A percentile compares a stretch with the other conserved stretches of the same genome.
These are phyloP conservation scores for Yamadazyma oceani DNA, from an alignment of 1,139 yeast genomes.

Conservation along the genomic window DNA sequence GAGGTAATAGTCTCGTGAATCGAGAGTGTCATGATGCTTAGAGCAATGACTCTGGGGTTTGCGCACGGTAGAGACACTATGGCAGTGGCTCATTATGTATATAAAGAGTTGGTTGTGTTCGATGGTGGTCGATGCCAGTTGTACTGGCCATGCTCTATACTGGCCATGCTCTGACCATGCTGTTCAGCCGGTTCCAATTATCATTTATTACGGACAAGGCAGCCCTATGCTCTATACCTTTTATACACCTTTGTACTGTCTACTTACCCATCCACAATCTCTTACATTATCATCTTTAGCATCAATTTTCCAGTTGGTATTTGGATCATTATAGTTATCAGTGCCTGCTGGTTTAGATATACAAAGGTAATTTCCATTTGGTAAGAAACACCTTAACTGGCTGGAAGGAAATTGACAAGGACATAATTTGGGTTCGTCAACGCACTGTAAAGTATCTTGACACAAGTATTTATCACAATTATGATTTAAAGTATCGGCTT, in stretches of 20 bases:
- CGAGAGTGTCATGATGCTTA: neutral
- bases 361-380: constrained; percentile 70
- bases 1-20: no score
- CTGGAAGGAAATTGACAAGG: constrained; percentile 90
- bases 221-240: no score
- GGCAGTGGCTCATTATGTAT: no score
- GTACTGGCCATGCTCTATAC: no score
- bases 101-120: no score
- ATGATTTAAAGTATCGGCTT: constrained; percentile 30
- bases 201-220: no score
- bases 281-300: constrained; percentile 53
- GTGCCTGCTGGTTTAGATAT: constrained; percentile 73
- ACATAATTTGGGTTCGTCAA: constrained; percentile 64
- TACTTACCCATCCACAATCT: constrained; percentile 76
- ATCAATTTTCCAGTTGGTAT: constrained; percentile 51
- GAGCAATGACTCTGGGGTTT: no score
- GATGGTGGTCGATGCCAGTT: no score
- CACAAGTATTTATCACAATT: constrained; percentile 75
- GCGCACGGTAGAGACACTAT: no score
- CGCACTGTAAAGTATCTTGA: constrained; percentile 81
- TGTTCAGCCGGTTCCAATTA: no score
- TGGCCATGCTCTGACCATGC: no score
- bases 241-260: constrained; percentile 55
- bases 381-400: constrained; percentile 76
- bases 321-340: constrained; percentile 46